phyloP scores from a whole-genome alignment of 257 asterid species.

The Perilla frutescens region DNA sequence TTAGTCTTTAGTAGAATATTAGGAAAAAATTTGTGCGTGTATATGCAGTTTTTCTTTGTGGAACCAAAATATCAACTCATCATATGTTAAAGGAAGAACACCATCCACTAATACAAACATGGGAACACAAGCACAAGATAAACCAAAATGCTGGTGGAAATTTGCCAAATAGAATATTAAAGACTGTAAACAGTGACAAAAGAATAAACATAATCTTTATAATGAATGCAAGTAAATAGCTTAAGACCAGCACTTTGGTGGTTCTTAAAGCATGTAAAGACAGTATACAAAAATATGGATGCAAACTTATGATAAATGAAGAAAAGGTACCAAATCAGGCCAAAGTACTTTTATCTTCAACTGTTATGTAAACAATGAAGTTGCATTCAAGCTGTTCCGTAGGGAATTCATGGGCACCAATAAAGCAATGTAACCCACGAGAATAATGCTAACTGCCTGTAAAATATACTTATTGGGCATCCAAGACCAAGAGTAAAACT shows the following conservation, averaged over 20 bases:
- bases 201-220: background rate
- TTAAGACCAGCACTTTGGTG: background rate
- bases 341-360: background rate
- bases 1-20: background rate
- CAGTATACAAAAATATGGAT: background rate
- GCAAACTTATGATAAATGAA: constrained; percentile 1
- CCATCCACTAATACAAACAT: background rate
- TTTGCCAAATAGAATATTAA: background rate
- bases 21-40: too few relatives aligned
- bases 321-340: background rate
- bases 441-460: background rate
- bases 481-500: background rate
- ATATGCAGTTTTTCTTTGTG: background rate
- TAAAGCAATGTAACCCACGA: background rate
- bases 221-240: background rate
- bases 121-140: background rate
- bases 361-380: background rate
- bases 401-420: background rate
- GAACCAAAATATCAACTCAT: constrained; percentile 8
- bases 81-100: background rate
- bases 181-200: background rate
- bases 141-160: background rate
- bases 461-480: background rate
- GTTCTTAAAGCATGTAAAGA: background rate
- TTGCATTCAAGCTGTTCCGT: background rate